Conservation (phyloP, 2,329 filamentous ascomycete genomes). For the Aurifilum marmelostoma region DNA sequence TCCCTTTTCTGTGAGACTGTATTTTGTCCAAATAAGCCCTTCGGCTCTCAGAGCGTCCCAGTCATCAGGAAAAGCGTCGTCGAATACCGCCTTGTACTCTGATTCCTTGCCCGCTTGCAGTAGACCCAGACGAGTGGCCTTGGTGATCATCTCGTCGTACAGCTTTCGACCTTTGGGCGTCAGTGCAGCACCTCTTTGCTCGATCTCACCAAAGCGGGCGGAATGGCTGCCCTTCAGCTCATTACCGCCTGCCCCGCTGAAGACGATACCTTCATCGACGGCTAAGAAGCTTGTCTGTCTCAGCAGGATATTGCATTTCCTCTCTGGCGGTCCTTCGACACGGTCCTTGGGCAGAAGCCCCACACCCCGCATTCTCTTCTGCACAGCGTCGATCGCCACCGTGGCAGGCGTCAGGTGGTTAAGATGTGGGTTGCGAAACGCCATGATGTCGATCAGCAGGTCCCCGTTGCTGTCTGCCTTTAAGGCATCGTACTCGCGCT, state of each 20-base stretch:
- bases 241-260: slow-evolving; percentile 32
- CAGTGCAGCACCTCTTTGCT: slow-evolving; percentile 55
- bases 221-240: slow-evolving; percentile 41
- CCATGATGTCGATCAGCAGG: slow-evolving; percentile 43
- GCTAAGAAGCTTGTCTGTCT: slow-evolving; percentile 59
- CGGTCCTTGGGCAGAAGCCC: slow-evolving; percentile 50
- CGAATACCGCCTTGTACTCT: slow-evolving; percentile 17
- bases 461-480: slow-evolving; percentile 31
- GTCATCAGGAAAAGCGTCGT: slow-evolving; percentile 45
- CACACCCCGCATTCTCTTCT: slow-evolving; percentile 45
- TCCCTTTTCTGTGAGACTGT: slow-evolving; percentile 33
- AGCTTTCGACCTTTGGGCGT: slow-evolving; percentile 48
- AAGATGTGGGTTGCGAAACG: slow-evolving; percentile 48
- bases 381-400: slow-evolving; percentile 50
- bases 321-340: slow-evolving; percentile 54
- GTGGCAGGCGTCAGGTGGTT: slow-evolving; percentile 58
- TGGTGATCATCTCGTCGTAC: slow-evolving; percentile 49
- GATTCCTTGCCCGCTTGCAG: not conserved
- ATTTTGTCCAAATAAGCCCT: slow-evolving; percentile 46
- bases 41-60: slow-evolving; percentile 42
- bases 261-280: slow-evolving; percentile 51
- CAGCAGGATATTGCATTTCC: slow-evolving; percentile 50
- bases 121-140: slow-evolving; percentile 33
- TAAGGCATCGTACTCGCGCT: slow-evolving; percentile 45
- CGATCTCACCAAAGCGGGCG: slow-evolving; percentile 57